Evolutionary conservation across 2,329 filamentous ascomycete genomes (phyloP).

Genomic region (Colletotrichum shisoi): DNA sequence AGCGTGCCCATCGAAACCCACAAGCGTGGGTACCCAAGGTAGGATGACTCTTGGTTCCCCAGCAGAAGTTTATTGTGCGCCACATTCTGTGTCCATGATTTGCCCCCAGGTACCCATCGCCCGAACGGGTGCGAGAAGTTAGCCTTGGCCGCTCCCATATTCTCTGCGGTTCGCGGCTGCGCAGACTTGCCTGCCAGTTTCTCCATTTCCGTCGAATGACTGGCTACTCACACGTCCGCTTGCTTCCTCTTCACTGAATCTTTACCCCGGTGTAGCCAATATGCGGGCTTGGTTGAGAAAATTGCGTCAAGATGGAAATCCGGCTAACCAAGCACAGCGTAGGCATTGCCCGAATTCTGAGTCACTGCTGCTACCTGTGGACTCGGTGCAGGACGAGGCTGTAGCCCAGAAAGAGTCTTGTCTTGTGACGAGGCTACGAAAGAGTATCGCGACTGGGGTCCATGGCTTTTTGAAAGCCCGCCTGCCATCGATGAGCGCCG

Average conservation of each 20-base stretch:
- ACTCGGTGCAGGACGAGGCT: not conserved
- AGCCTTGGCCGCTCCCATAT: not conserved
- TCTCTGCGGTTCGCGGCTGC: not conserved
- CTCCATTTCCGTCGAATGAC: not conserved
- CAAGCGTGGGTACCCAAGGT: not conserved
- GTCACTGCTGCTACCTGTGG: not conserved
- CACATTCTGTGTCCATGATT: not conserved
- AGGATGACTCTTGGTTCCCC: not conserved
- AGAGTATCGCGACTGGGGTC: not conserved
- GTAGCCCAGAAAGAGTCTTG: not conserved
- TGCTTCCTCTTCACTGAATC: not conserved
- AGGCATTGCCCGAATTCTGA: not conserved
- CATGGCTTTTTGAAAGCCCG: conserved; percentile 5
- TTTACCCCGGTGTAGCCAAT: not conserved
- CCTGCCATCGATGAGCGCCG: too few species aligned
- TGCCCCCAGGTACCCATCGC: not conserved
- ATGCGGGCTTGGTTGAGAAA: conserved; percentile 12
- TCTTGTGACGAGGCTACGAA: not conserved
- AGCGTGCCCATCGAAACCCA: not conserved
- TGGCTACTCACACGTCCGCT: too few species aligned
- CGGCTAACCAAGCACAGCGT: not conserved
- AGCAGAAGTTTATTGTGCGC: not conserved
- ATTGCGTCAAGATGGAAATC: not conserved
- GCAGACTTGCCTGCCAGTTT: not conserved
- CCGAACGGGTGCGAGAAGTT: not conserved